Conservation (phyloP, 352 stramenopile genomes). For the Pythium angustatum region DNA sequence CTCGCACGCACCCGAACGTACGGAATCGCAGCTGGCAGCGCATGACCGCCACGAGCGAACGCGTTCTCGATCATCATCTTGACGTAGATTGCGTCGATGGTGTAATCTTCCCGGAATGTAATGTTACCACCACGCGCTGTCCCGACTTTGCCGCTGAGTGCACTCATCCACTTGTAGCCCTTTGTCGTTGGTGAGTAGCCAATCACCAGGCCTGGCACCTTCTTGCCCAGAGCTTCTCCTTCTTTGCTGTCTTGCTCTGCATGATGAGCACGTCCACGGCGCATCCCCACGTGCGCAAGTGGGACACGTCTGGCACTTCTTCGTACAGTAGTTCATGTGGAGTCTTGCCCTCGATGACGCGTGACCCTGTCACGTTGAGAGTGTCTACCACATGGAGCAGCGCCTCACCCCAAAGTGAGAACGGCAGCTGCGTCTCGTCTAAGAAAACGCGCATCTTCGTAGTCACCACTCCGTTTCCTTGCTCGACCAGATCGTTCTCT, state of each 20-base stretch:
- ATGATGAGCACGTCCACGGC: slow-evolving; percentile 11
- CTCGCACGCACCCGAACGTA: not conserved
- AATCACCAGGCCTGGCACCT: not conserved
- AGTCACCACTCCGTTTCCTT: not conserved
- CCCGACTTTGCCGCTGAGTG: not conserved
- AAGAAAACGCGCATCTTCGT: slow-evolving; percentile 20
- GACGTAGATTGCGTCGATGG: not conserved
- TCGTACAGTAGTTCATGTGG: slow-evolving; percentile 20
- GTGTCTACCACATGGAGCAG: slow-evolving; percentile 20
- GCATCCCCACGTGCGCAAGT: slow-evolving; percentile 23
- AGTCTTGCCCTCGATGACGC: slow-evolving; percentile 3
- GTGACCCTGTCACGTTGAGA: slow-evolving; percentile 16
- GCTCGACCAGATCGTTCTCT: slow-evolving; percentile 28
- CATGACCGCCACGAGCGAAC: not conserved
- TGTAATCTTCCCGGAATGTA: not conserved
- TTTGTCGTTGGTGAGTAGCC: slow-evolving; percentile 19
- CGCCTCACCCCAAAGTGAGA: slow-evolving; percentile 25
- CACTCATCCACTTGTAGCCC: slow-evolving; percentile 18
- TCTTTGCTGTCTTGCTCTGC: not conserved
- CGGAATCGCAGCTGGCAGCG: not conserved
- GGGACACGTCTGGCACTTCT: slow-evolving; percentile 11
- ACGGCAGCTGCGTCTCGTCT: slow-evolving; percentile 11
- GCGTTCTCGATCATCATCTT: not conserved
- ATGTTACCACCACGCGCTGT: slow-evolving; percentile 6
- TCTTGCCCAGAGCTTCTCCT: slow-evolving; percentile 16